Conservation (phyloP, 202 grass and related monocot genomes). For the Elaeis oleifera region DNA sequence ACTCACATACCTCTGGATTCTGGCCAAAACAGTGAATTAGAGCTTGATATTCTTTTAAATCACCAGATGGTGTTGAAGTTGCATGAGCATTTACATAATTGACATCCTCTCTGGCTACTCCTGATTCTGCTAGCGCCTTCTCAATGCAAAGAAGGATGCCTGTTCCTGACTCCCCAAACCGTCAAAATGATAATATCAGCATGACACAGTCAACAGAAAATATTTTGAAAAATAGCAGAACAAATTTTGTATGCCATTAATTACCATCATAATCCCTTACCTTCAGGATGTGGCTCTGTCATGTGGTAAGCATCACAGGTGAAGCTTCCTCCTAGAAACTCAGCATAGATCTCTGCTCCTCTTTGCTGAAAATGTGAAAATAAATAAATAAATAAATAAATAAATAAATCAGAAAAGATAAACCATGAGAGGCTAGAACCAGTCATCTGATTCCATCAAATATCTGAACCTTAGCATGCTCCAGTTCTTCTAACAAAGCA, state of each 20-base stretch:
- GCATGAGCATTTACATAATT: slow-evolving; percentile 99
- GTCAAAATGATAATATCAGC: not conserved
- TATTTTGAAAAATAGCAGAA: slow-evolving; percentile 1
- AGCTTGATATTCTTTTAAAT: slow-evolving; percentile 93
- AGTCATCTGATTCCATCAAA: not conserved
- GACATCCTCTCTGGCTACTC: slow-evolving; percentile 71
- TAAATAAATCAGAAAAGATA: slow-evolving; percentile 16
- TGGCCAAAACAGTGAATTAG: slow-evolving; percentile 75
- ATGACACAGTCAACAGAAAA: not conserved
- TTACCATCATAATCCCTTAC: slow-evolving; percentile 31
- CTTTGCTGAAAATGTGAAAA: slow-evolving; percentile 45
- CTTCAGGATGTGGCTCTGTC: slow-evolving; percentile 97
- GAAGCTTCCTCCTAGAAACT: slow-evolving; percentile 97
- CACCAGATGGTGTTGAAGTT: slow-evolving; percentile 80
- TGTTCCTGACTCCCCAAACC: slow-evolving; percentile 40
- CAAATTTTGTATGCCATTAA: not conserved
- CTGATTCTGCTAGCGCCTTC: slow-evolving; percentile 76
- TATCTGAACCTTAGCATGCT: slow-evolving; percentile 78
- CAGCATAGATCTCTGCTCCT: slow-evolving; percentile 86
- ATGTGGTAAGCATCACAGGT: slow-evolving; percentile 97
- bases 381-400: not conserved
- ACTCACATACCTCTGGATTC: slow-evolving; percentile 57
- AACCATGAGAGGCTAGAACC: not conserved
- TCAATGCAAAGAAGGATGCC: slow-evolving; percentile 93
- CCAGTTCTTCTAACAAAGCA: slow-evolving; percentile 98